These are phyloP conservation scores for Lipomyces anomalus DNA, from an alignment of 805 yeast species.

Conservation along the genomic window DNA sequence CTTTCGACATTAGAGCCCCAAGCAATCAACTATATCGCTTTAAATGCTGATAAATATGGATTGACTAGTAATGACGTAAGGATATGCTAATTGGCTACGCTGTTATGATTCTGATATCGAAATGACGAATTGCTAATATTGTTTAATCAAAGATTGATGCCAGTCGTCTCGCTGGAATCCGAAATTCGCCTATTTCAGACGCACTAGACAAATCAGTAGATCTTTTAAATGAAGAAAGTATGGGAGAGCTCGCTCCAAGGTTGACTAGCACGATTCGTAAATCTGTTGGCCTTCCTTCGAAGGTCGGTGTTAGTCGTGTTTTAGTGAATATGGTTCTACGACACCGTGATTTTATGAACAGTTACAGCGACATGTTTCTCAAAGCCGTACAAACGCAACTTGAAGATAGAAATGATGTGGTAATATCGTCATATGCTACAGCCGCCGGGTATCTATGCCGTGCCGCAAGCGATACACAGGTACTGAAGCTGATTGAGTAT, in stretches of 20 bases:
- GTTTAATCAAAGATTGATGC: conserved; percentile 53
- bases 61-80: conserved; percentile 51
- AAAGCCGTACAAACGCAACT: conserved; percentile 54
- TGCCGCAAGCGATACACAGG: conserved; percentile 47
- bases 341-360: conserved; percentile 42
- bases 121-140: not conserved
- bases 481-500: conserved; percentile 48
- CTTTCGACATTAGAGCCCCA: conserved; percentile 92
- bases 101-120: not conserved
- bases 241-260: conserved; percentile 45
- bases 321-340: conserved; percentile 58
- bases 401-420: conserved; percentile 64
- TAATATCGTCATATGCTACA: conserved; percentile 68
- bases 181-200: conserved; percentile 83
- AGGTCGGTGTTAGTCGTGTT: conserved; percentile 75
- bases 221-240: conserved; percentile 46
- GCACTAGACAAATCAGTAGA: conserved; percentile 69
- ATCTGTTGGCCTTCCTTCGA: conserved; percentile 86
- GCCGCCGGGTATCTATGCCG: conserved; percentile 76
- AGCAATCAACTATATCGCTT: conserved; percentile 71
- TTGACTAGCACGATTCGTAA: conserved; percentile 54
- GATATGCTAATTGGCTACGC: not conserved
- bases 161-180: conserved; percentile 63
- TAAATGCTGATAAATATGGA: conserved; percentile 86
- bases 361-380: conserved; percentile 59